Conservation (phyloP, 805 yeast genomes). For the Lachancea dasiensis region DNA sequence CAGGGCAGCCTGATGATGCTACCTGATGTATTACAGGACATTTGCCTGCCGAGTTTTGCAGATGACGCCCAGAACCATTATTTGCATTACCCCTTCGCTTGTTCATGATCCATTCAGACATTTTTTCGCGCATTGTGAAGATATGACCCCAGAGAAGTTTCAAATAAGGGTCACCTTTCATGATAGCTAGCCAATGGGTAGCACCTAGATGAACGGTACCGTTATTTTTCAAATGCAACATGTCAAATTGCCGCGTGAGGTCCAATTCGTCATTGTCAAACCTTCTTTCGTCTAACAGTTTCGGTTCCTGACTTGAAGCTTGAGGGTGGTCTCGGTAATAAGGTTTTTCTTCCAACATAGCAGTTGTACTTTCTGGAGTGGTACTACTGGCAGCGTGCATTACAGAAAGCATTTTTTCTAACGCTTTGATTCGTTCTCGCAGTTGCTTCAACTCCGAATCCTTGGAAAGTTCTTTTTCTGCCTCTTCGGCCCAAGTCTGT, state of each 20-base stretch:
- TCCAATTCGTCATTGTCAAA: constrained; percentile 34
- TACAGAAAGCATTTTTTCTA: constrained; percentile 43
- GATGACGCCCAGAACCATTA: too few relatives aligned
- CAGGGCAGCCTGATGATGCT: constrained; percentile 9
- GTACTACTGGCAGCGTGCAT: constrained; percentile 21
- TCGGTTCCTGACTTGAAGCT: constrained; percentile 3
- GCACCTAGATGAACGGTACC: constrained; percentile 44
- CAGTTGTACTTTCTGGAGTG: constrained; percentile 16
- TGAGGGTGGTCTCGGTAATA: background rate
- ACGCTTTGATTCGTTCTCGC: constrained; percentile 46
- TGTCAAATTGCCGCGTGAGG: constrained; percentile 39
- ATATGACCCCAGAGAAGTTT: constrained; percentile 49
- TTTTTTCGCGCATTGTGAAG: constrained; percentile 37
- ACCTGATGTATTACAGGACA: constrained; percentile 24
- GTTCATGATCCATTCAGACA: constrained; percentile 31
- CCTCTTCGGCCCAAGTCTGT: constrained; percentile 51
- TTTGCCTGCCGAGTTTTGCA: constrained; percentile 14
- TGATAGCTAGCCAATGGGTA: constrained; percentile 53
- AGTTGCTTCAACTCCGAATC: constrained; percentile 45
- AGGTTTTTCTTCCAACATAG: background rate
- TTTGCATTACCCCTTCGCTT: constrained; percentile 15
- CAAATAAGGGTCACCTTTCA: constrained; percentile 52
- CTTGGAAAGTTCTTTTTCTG: constrained; percentile 44
- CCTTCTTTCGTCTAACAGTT: constrained; percentile 11
- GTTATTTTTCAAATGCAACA: constrained; percentile 39